Base-by-base conservation (phyloP, 2,329 filamentous ascomycete species). In the Lithohypha guttulata region DNA sequence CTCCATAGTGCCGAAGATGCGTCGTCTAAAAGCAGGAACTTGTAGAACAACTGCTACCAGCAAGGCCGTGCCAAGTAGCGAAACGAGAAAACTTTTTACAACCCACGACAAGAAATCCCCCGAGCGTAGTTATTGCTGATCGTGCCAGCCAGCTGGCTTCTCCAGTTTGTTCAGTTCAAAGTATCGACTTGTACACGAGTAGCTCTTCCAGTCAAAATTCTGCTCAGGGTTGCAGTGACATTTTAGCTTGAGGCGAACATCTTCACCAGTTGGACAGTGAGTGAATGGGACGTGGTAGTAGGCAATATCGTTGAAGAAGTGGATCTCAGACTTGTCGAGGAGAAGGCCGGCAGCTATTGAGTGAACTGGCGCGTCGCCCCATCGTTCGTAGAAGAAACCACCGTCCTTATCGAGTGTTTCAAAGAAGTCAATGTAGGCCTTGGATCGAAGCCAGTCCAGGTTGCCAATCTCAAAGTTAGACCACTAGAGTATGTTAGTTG, bases 141-240 rank as follows among this genome's bases (percentile, higher is more conserved):
- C 26, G 58, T 93, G 79, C 64, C 82, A 94, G 47, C 89, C 91
- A 51, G 79, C 75, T 10, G 91, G 91, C 67, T 91, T 93, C 45
- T 79, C 64, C 60, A 89, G 64, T 41, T 77, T 73, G 61, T 87
- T 93, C 53, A 86, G 61, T 31, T 95, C 83, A 58, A 82, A 96
- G 68, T 73, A 98, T 53, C 81, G 77, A 22, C 82, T 75, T 37
- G 89, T 95, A 68, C 87, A 96, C 59, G 85, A 94, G 61, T 95
- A 96, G 37, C 84, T 83, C 64, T 94, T 95, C 93, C 93, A 98
- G 64, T 98, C 91, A 70, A 98, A 98, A 69, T 98, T 98, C 44
- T 96, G 84, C 55, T 81, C 79, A 6, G 91, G 89, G 57, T 98
- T 86, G 66, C 91, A 98, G 62, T 87, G 81, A 63, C 91, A 98